Conservation (phyloP, 2,329 filamentous ascomycete species). For the Fusarium xyrophilum region DNA sequence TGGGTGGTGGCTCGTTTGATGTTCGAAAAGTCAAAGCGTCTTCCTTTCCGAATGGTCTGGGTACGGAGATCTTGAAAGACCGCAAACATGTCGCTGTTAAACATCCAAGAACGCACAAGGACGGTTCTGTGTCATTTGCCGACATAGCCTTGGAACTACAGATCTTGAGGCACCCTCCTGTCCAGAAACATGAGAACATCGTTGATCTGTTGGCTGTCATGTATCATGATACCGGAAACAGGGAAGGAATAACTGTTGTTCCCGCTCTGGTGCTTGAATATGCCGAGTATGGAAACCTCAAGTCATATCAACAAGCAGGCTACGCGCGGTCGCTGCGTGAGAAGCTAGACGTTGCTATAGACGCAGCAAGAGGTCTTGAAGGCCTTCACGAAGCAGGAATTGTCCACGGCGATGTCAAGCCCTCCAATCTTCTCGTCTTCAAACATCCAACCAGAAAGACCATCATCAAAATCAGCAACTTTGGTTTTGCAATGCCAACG, state of each 20-base stretch:
- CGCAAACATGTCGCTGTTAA: not conserved
- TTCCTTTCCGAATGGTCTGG: not conserved
- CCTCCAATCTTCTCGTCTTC: constrained; percentile 1
- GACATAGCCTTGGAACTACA: not conserved
- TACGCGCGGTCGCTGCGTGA: not conserved
- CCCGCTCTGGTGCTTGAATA: not conserved
- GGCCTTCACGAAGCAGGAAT: not conserved
- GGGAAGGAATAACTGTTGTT: not conserved
- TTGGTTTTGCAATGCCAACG: not conserved
- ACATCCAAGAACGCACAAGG: not conserved
- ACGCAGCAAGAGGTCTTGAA: not conserved
- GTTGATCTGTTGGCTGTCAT: not conserved
- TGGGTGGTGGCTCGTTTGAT: constrained; percentile 3
- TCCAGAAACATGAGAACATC: constrained; percentile 1
- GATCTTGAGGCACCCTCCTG: not conserved
- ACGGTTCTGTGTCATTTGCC: not conserved
- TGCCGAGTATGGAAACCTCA: not conserved
- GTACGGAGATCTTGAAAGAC: not conserved
- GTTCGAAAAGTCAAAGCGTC: constrained; percentile 3
- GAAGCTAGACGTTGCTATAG: not conserved
- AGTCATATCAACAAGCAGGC: constrained; percentile 4
- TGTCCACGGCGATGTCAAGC: not conserved
- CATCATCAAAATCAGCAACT: not conserved
- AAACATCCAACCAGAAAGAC: not conserved
- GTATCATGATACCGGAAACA: constrained; percentile 1